phyloP scores from a whole-genome alignment of 495 filamentous ascomycete genomes.

The Geopyxis carbonaria region DNA sequence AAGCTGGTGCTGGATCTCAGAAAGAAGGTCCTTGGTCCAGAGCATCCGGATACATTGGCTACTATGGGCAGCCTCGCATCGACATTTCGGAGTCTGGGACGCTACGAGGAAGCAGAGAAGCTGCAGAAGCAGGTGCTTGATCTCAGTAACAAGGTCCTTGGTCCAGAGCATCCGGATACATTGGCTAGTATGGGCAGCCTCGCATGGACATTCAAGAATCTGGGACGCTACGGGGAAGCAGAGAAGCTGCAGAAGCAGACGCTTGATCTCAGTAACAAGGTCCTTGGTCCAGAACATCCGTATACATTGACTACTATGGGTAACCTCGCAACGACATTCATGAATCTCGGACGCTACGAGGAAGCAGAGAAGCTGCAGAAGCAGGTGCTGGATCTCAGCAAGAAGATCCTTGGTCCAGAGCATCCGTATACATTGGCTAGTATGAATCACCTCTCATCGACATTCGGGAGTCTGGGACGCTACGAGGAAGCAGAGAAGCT shows the following conservation, averaged over 20 bases:
- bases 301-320: constrained; percentile 25
- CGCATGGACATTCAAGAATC: constrained; percentile 20
- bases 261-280: constrained; percentile 9
- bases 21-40: constrained; percentile 4
- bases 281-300: constrained; percentile 26
- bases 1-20: not conserved
- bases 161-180: constrained; percentile 28
- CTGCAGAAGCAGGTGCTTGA: constrained; percentile 25
- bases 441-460: not conserved
- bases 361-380: constrained; percentile 11
- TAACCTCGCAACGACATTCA: constrained; percentile 14
- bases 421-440: constrained; percentile 23
- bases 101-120: constrained; percentile 27
- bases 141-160: constrained; percentile 20
- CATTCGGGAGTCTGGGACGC: not conserved
- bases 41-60: constrained; percentile 22
- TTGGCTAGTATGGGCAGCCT: constrained; percentile 30
- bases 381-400: constrained; percentile 11
- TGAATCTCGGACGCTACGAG: not conserved
- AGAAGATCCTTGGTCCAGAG: constrained; percentile 16
- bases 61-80: constrained; percentile 21
- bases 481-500: not conserved
- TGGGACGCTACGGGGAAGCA: constrained; percentile 22
- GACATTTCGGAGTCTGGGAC: constrained; percentile 25
- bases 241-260: constrained; percentile 14